These are phyloP conservation scores for Umbelopsis vinacea DNA, from an alignment of 192 early-diverging fungal species.

Conservation along the genomic window DNA sequence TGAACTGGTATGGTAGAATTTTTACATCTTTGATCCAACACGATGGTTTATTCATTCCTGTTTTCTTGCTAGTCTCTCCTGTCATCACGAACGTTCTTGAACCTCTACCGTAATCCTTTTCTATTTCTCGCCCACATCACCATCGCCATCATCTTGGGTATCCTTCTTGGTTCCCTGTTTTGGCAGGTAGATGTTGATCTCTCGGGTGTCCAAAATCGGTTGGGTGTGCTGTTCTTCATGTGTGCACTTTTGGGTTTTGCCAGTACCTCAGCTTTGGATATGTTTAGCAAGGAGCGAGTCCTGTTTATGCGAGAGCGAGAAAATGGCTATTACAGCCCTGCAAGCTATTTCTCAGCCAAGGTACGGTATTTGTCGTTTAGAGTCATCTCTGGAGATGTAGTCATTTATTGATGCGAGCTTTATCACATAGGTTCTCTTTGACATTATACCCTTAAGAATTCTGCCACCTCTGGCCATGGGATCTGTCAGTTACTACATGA, in stretches of 20 bases:
- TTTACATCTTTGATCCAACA: neutral
- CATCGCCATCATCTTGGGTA: slow-evolving; percentile 56
- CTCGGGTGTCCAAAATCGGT: slow-evolving; percentile 76
- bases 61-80: slow-evolving; percentile 29
- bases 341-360: slow-evolving; percentile 58
- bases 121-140: slow-evolving; percentile 62
- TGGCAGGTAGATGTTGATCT: slow-evolving; percentile 58
- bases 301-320: slow-evolving; percentile 55
- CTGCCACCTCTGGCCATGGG: slow-evolving; percentile 69
- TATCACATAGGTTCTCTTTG: slow-evolving; percentile 58
- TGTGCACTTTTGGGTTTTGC: slow-evolving; percentile 73
- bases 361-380: slow-evolving; percentile 32
- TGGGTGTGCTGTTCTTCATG: slow-evolving; percentile 73
- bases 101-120: slow-evolving; percentile 52
- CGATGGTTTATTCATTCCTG: neutral
- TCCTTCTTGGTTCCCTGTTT: slow-evolving; percentile 72
- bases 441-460: slow-evolving; percentile 70
- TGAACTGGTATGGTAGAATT: slow-evolving; percentile 33
- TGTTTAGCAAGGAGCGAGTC: slow-evolving; percentile 49
- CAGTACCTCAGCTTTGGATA: slow-evolving; percentile 63
- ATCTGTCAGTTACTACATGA: slow-evolving; percentile 71
- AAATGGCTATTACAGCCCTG: slow-evolving; percentile 53
- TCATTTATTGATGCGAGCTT: neutral
- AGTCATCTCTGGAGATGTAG: slow-evolving; percentile 18
- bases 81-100: slow-evolving; percentile 55